phyloP scores from a whole-genome alignment of 306 rosid species.

The Citrullus mucosospermus region DNA sequence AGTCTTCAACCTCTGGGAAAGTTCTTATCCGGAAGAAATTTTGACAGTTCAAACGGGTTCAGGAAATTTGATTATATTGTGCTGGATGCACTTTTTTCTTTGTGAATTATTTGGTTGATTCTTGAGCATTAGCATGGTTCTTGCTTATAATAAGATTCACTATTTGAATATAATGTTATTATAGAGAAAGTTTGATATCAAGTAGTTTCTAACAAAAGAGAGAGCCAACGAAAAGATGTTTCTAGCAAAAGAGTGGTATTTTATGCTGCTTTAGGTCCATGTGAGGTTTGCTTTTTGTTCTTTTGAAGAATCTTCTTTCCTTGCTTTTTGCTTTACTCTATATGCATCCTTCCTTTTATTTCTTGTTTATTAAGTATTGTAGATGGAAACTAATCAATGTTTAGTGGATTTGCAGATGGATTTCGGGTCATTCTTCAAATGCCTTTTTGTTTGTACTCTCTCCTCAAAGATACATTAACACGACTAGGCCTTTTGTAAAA shows the following conservation, averaged over 20 bases:
- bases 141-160: not conserved
- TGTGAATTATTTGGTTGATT: not conserved
- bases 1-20: not conserved
- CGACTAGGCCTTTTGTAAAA: conserved; percentile 18
- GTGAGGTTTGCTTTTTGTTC: conserved; percentile 34
- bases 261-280: conserved; percentile 34
- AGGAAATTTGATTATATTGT: not conserved
- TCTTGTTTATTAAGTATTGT: conserved; percentile 36
- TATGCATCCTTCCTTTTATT: conserved; percentile 33
- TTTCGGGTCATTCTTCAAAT: conserved; percentile 4
- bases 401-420: conserved; percentile 37
- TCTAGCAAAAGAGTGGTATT: conserved; percentile 39
- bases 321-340: conserved; percentile 57
- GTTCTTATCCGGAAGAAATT: not conserved
- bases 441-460: conserved; percentile 6
- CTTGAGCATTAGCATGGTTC: not conserved
- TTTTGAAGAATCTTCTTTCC: conserved; percentile 38
- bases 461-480: conserved; percentile 1
- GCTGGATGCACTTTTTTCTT: not conserved
- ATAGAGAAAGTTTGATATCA: conserved; percentile 7
- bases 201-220: not conserved
- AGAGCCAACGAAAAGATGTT: conserved; percentile 29
- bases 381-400: conserved; percentile 27
- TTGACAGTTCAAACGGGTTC: not conserved
- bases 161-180: conserved; percentile 6